These are phyloP conservation scores for Hydnomerulius pinastri DNA, from an alignment of 768 basidiomycete genomes.

Conservation along the genomic window DNA sequence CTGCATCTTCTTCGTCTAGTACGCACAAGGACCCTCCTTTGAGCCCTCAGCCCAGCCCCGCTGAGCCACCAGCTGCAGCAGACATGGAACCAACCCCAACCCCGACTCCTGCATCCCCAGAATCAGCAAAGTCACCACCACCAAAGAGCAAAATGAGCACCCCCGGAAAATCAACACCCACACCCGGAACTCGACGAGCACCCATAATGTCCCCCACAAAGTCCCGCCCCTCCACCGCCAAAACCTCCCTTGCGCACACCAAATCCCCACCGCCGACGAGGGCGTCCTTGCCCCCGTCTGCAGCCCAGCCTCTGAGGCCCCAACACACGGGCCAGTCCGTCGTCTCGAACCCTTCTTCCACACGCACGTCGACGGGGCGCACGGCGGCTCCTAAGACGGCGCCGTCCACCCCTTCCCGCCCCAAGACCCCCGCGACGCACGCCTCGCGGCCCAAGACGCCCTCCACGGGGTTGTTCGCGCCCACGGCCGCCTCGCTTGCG, in stretches of 20 bases:
- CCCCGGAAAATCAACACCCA: constrained; percentile 23
- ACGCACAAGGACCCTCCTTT: constrained; percentile 19
- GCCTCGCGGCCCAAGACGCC: constrained; percentile 58
- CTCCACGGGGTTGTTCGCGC: constrained; percentile 71
- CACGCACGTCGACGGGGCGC: too few relatives aligned
- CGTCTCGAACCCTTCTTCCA: constrained; percentile 31
- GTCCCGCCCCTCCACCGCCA: constrained; percentile 24
- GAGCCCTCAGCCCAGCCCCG: constrained; percentile 33
- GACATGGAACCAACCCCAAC: constrained; percentile 21
- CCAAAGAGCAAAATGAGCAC: constrained; percentile 18
- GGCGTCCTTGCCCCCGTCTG: constrained; percentile 36
- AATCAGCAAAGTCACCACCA: constrained; percentile 21
- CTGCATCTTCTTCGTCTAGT: constrained; percentile 24
- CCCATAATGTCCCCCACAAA: constrained; percentile 31
- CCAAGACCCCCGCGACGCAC: constrained; percentile 36
- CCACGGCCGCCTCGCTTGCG: constrained; percentile 82
- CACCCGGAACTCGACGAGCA: constrained; percentile 19
- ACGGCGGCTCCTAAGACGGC: constrained; percentile 30
- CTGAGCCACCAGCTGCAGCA: constrained; percentile 18
- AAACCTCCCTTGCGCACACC: constrained; percentile 15
- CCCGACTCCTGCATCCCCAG: constrained; percentile 22
- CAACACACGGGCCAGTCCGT: constrained; percentile 46
- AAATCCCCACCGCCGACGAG: constrained; percentile 29
- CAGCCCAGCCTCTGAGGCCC: constrained; percentile 37
- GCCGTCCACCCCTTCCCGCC: constrained; percentile 35